Percentiles rank a stretch among this genome's conserved stretches.
These are phyloP conservation scores for Paraphaeosphaeria minitans DNA, from an alignment of 2,329 filamentous ascomycete species.

Conservation along the genomic window DNA sequence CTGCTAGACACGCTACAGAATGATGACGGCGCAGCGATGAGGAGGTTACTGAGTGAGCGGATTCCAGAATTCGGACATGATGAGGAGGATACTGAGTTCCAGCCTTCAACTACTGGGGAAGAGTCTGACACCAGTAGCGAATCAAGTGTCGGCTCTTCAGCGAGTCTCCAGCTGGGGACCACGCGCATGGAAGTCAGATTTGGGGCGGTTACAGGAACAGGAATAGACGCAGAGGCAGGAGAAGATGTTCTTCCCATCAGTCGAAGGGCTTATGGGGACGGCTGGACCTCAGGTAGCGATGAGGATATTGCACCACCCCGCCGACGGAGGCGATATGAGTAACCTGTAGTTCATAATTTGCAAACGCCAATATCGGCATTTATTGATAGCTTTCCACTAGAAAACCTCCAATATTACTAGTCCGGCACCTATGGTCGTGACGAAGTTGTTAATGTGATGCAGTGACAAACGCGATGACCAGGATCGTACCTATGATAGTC, in stretches of 20 bases:
- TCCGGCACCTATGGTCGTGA: no score
- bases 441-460: no score
- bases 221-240: not conserved
- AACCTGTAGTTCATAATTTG: not conserved
- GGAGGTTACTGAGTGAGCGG: not conserved
- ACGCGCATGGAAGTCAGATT: not conserved
- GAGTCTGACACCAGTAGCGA: not conserved
- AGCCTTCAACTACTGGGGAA: not conserved
- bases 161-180: not conserved
- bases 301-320: not conserved
- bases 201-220: not conserved
- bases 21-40: not conserved
- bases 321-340: slow-evolving; percentile 2
- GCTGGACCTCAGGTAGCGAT: not conserved
- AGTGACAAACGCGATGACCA: not conserved
- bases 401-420: no score
- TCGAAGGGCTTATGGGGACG: not conserved
- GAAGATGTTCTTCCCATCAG: no score
- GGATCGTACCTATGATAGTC: no score
- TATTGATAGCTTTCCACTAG: no score
- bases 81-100: not conserved
- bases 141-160: not conserved
- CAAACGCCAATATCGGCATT: no score
- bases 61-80: not conserved
- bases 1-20: not conserved